Base-by-base conservation (phyloP, 805 yeast species). In the Kuraishia ogatae region DNA sequence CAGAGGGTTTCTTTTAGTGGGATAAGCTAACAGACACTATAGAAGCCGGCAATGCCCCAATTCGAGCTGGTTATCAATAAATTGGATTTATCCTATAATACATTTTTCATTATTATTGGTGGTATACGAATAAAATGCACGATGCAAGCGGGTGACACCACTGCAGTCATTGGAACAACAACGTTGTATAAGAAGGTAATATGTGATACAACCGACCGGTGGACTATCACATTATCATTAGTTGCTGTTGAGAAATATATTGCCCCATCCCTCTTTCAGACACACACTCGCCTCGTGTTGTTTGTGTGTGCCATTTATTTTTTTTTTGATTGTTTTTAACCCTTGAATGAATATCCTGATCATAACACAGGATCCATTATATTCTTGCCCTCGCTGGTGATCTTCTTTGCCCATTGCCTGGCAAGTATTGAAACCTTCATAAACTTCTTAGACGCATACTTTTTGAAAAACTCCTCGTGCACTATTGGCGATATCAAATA, bases 381-480 rank as follows among this genome's bases (percentile, higher is more conserved):
- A 59, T 62, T 67, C 58, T 72, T 77, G 52, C 78, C 76, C 57
- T 79, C 83, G 49, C 73, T 64, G 49, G 71, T 71, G 54, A 79
- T 71, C 62, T 82, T 79, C 66, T 85, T 82, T 23, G 92, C 94
- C 94, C 94, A 87, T 67, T 86, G 87, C 66, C 93, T 80, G 59
- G 94, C 85, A 56, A 86, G 75, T 20, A 87, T 80, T 56, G 90
- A 83, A 26, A 91, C 94, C 70, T 89, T 89, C 86, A 94, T 82
- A 66, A 85, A 91, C 68, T 88, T 86, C 66, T 90, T 83, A 35
- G 94, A 82, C 51, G 96, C 93, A 67, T 94, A 94, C 72, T 94
- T 94, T 66, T 87, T 89, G 75, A 90, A 91, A 65, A 93, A 90
- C 68, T 90, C 97, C 65, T 89, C 96, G 71, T 92, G 96, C 56